A percentile compares a stretch with the other conserved stretches of the same genome.
Evolutionary conservation across 2,329 filamentous ascomycete species (phyloP).

Genomic region (Neofusicoccum parvum): DNA sequence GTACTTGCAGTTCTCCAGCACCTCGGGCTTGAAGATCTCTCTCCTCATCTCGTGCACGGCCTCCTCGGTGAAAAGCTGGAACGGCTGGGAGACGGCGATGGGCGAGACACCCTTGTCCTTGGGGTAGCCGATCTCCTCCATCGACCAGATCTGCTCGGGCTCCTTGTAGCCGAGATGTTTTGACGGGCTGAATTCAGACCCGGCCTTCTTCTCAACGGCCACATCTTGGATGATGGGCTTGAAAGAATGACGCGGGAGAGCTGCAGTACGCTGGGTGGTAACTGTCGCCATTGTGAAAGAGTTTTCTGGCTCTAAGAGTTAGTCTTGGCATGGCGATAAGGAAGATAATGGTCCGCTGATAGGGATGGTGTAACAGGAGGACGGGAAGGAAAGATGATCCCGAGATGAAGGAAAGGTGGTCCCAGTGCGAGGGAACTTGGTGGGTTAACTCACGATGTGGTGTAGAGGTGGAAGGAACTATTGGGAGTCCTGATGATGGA

Average conservation of each 20-base stretch:
- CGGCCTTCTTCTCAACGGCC: conserved; percentile 23
- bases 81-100: conserved; percentile 66
- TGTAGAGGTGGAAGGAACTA: not conserved
- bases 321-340: conserved; percentile 6
- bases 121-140: conserved; percentile 63
- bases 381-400: not conserved
- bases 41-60: conserved; percentile 63
- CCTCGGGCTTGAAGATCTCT: conserved; percentile 62
- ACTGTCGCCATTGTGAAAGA: conserved; percentile 31
- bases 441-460: not conserved
- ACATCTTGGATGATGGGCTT: conserved; percentile 37
- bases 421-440: not conserved
- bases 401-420: not conserved
- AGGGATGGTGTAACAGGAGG: not conserved
- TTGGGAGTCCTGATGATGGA: not conserved
- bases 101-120: conserved; percentile 62
- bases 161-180: conserved; percentile 59
- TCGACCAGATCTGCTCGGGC: conserved; percentile 57
- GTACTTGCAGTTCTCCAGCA: conserved; percentile 59
- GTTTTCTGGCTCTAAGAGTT: not conserved
- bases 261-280: conserved; percentile 32
- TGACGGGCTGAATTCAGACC: conserved; percentile 52
- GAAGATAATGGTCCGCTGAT: not conserved
- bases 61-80: conserved; percentile 63
- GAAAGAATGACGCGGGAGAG: conserved; percentile 34